Evolutionary conservation across 2,329 filamentous ascomycete genomes (phyloP), one percentile per base, ranked within the genome.

Genomic region (Fusarium tuaranense): DNA sequence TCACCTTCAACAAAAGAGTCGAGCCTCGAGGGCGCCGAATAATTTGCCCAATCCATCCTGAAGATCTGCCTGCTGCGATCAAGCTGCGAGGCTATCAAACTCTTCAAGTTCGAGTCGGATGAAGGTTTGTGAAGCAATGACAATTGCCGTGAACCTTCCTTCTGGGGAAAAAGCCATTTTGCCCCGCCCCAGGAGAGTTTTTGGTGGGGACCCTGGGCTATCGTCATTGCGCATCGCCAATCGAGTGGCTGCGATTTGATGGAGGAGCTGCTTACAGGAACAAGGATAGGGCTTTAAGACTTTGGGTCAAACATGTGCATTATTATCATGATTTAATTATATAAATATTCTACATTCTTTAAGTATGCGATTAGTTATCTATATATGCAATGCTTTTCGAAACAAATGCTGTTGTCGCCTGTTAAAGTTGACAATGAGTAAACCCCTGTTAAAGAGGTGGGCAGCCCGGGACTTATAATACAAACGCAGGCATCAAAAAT

Each of bases 1-100:
- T 73, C 57, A 78, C 78, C 78, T 57, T 78, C 73, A 25, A 79
- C 76, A 65, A 79, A 63, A 13, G 70, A 72, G 38, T 78, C 75
- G 30, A 78, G 75, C 48, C 76, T 69, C 68, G 71, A 72, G 68
- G 76, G 76, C 63, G 75, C 74, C 46, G 78, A 77, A 25, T 73
- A 63, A 63, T 78, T 79, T 57, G 70, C 60, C 78, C 73, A 78
- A 34, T 78, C 76, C 78, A 79, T 79, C 34, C 57, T 72, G 71
- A 63, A 32, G 55, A 65, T 63, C 67, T 66, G 57, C 58, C 55
- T 61, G 55, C 59, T 63, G 69, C 34, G 13, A 53, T 46, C 25
- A 34, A 20, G 46, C 57, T 25, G 67, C 68, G 44, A 67, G 64
- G 70, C 58, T 68, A 44, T 59, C 30, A 7, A 30, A 32, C 25